Percentiles rank a stretch among this genome's conserved stretches.
These are phyloP conservation scores for Dichomitus squalens DNA, from an alignment of 1,284 basidiomycete genomes.

Conservation along the genomic window DNA sequence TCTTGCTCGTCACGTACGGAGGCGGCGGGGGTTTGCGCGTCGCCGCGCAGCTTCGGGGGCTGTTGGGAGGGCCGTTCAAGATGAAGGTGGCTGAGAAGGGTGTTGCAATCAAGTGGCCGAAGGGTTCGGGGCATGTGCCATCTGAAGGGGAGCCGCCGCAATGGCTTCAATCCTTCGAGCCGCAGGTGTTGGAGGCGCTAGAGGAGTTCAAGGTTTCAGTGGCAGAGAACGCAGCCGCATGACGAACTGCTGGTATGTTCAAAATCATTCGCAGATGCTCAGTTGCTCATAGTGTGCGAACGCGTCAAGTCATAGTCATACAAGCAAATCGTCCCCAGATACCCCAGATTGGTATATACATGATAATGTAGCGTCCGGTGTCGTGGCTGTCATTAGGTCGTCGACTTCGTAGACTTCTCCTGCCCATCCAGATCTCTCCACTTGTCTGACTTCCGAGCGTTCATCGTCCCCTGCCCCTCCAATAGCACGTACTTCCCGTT, in stretches of 20 bases:
- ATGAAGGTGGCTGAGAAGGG: conserved; percentile 24
- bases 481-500: conserved; percentile 59
- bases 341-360: conserved; percentile 2
- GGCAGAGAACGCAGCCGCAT: neutral
- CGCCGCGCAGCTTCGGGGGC: conserved; percentile 23
- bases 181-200: conserved; percentile 22
- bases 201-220: conserved; percentile 25
- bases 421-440: neutral
- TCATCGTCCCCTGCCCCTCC: conserved; percentile 14
- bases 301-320: no score
- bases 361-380: neutral
- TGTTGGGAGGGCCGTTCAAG: conserved; percentile 27
- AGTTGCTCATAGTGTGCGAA: no score
- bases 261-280: no score
- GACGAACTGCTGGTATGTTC: neutral
- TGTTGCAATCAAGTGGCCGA: conserved; percentile 28
- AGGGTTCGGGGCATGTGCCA: conserved; percentile 24
- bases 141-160: conserved; percentile 19
- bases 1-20: conserved; percentile 32
- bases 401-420: conserved; percentile 7
- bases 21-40: conserved; percentile 26
- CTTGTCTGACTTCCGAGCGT: neutral
- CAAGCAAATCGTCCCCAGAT: neutral
- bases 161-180: conserved; percentile 28
- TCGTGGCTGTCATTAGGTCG: conserved; percentile 16